phyloP scores from a whole-genome alignment of 352 stramenopile species.

The Globisporangium takayamanum region DNA sequence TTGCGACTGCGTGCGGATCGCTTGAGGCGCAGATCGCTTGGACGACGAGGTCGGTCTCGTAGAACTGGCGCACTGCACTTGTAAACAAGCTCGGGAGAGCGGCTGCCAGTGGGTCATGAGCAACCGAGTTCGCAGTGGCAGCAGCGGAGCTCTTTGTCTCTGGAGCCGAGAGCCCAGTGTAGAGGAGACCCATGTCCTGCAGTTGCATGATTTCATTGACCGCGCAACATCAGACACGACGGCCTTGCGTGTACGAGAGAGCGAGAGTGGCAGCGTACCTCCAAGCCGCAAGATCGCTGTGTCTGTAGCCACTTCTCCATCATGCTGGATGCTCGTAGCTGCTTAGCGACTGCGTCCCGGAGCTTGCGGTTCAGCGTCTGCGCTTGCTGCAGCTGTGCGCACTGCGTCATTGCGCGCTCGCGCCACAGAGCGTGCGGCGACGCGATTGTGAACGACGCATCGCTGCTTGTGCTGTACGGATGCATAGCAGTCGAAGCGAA shows the following conservation, averaged over 20 bases:
- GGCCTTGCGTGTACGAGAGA: not conserved
- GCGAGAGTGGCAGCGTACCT: not conserved
- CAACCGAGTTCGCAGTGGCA: not conserved
- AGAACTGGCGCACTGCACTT: not conserved
- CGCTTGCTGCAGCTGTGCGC: conserved; percentile 26
- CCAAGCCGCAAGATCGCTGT: not conserved
- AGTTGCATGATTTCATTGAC: too few species aligned
- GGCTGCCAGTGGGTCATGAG: not conserved
- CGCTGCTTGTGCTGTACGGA: too few species aligned
- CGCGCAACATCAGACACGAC: too few species aligned
- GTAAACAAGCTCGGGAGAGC: not conserved
- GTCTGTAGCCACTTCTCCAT: conserved; percentile 32
- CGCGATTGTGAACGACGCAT: too few species aligned
- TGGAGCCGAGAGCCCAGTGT: not conserved
- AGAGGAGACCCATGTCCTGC: too few species aligned
- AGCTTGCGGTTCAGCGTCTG: conserved; percentile 35
- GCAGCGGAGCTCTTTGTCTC: not conserved
- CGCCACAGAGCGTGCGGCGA: conserved; percentile 20
- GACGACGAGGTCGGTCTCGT: not conserved
- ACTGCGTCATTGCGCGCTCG: conserved; percentile 27
- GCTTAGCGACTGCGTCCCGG: conserved; percentile 28
- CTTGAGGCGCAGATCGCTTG: not conserved
- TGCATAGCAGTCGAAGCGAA: too few species aligned
- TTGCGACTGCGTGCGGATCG: not conserved
- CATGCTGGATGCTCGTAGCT: conserved; percentile 33